Evolutionary conservation across 345 rosid species (phyloP).

Genomic region (Salix viminalis): DNA sequence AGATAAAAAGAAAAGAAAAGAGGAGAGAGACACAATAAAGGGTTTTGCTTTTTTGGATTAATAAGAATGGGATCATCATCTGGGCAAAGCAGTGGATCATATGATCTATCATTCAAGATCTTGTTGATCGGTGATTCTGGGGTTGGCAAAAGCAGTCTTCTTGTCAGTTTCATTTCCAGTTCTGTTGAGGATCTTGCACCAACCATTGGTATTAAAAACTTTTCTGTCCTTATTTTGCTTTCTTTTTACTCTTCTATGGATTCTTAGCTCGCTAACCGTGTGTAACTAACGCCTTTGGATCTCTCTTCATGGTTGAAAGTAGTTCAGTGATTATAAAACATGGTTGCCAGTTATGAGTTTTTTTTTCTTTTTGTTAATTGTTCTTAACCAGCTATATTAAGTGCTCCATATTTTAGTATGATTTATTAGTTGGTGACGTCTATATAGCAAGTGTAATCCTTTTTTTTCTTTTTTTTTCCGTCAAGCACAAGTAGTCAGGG

Average conservation of each 20-base stretch:
- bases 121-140: slow-evolving; percentile 94
- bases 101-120: slow-evolving; percentile 94
- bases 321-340: neutral
- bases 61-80: slow-evolving; percentile 77
- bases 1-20: neutral
- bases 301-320: slow-evolving; percentile 1
- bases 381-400: neutral
- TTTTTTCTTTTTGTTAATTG: neutral
- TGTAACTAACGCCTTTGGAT: slow-evolving; percentile 9
- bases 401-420: neutral
- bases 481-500: neutral
- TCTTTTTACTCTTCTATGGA: neutral
- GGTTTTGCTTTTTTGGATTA: neutral
- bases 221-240: neutral
- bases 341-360: neutral
- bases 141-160: slow-evolving; percentile 96
- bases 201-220: slow-evolving; percentile 58
- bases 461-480: no score
- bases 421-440: neutral
- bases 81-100: slow-evolving; percentile 50
- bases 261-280: neutral
- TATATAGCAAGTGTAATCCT: neutral
- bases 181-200: slow-evolving; percentile 76
- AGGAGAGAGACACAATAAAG: neutral
- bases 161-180: slow-evolving; percentile 86